Conservation (phyloP, 345 rosid species). For the Garcia nutans region DNA sequence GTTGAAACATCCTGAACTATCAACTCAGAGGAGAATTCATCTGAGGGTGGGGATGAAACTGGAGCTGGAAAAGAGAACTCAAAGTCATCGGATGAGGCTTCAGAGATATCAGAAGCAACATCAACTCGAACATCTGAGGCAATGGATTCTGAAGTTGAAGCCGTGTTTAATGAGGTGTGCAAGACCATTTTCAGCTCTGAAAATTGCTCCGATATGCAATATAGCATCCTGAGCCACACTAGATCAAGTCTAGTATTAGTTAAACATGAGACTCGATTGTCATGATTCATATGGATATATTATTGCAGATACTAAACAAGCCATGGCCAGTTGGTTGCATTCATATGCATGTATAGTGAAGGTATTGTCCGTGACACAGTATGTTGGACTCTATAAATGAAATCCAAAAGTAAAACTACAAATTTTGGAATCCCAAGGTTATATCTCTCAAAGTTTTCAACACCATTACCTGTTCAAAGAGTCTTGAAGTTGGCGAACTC, state of each 20-base stretch:
- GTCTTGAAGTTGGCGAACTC: slow-evolving; percentile 72
- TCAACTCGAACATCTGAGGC: slow-evolving; percentile 45
- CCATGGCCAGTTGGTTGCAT: neutral
- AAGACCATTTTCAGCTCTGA: slow-evolving; percentile 68
- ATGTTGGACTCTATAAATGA: neutral
- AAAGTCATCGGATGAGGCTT: slow-evolving; percentile 61
- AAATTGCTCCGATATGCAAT: slow-evolving; percentile 82
- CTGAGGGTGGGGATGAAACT: slow-evolving; percentile 23
- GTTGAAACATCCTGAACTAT: slow-evolving; percentile 55
- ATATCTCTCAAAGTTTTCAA: neutral
- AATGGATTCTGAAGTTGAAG: slow-evolving; percentile 43
- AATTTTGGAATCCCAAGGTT: neutral
- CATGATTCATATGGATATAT: slow-evolving; percentile 4
- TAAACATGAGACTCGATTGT: slow-evolving; percentile 24
- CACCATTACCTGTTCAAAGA: slow-evolving; percentile 66
- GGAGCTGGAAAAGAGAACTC: slow-evolving; percentile 73
- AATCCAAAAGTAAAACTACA: neutral
- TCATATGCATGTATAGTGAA: neutral
- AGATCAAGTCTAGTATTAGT: slow-evolving; percentile 60
- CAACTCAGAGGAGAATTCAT: slow-evolving; percentile 37
- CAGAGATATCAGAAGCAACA: slow-evolving; percentile 52
- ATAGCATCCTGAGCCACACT: slow-evolving; percentile 84
- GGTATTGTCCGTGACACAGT: neutral
- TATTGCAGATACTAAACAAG: slow-evolving; percentile 8
- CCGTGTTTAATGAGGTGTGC: slow-evolving; percentile 48